Base-by-base conservation (phyloP, 345 rosid genomes). In the Pelargonium nanum region DNA sequence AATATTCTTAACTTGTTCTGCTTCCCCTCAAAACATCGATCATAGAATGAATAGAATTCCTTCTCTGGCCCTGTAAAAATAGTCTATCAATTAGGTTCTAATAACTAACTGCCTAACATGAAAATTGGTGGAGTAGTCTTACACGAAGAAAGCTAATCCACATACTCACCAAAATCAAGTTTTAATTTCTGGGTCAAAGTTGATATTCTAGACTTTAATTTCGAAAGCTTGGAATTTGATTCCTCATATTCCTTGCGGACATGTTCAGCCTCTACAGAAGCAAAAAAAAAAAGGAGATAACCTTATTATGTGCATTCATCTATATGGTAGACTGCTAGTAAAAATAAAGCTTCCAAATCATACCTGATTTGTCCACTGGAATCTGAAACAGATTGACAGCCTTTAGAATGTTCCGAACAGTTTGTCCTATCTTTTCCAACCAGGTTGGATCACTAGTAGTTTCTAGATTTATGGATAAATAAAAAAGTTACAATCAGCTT, bases 31-130 rank as follows among this genome's bases (percentile, higher is more conserved):
- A 88, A 94, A 70, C 96, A 94, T 26, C 40, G 84, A 66, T 80
- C 88, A 53, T 85, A 78, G 77, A 86, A 85, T 53, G 95, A 81
- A 69, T 83, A 90, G 85, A 90, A 90, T 80, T 88, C 96, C 80
- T 83, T 90, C 73, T 82, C 97, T 21, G 74, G 81, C 58, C 99
- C 99, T 90, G 93, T 20, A 70, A 53, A 30, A 40, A 40, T 34
- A 4, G 45, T 34, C 1, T 40, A 40, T 40, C 48, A 40, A 12
- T 40, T 17, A 40, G 10, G 48, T 40, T 40, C 48, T 40, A 40
- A 3, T 40, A 40, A 6, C 48, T 40, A 40, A 40, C 48, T 40
- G 2, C 13, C 16, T 40, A 40, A 40, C 16, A 3, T 40, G 48
- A 40, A 40, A 40, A 6, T 40, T 40, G 2, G 15, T 3, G 45